phyloP scores from a whole-genome alignment of 2,329 filamentous ascomycete genomes.

The Waltergamsia citrina region DNA sequence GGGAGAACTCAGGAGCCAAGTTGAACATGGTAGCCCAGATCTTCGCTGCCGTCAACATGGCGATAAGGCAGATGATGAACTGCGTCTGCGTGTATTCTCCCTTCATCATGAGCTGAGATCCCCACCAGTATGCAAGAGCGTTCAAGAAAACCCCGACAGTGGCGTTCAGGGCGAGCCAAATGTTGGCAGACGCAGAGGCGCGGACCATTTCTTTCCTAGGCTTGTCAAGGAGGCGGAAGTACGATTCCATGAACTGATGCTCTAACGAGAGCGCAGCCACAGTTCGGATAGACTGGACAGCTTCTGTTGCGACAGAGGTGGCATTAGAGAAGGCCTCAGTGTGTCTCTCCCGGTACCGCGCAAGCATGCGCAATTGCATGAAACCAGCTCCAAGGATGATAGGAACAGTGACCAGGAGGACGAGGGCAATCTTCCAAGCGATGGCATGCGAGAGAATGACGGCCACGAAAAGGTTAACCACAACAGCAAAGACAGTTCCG shows the following conservation, averaged over 20 bases:
- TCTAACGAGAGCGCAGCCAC: conserved; percentile 37
- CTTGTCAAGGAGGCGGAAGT: conserved; percentile 20
- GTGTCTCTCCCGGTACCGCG: conserved; percentile 47
- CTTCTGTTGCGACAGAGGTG: conserved; percentile 52
- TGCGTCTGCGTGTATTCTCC: conserved; percentile 46
- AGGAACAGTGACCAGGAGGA: conserved; percentile 55
- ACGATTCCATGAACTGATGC: conserved; percentile 23
- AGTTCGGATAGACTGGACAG: conserved; percentile 51
- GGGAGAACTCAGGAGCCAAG: conserved; percentile 53
- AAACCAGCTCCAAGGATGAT: conserved; percentile 55
- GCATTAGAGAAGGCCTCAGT: conserved; percentile 50
- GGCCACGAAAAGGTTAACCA: conserved; percentile 53
- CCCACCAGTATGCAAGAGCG: conserved; percentile 60
- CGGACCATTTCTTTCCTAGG: conserved; percentile 26
- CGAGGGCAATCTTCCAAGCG: conserved; percentile 62
- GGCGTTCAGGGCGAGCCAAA: conserved; percentile 38
- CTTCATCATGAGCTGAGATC: conserved; percentile 47
- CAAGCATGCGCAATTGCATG: conserved; percentile 51
- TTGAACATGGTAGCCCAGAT: conserved; percentile 56
- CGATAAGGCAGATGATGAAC: conserved; percentile 54
- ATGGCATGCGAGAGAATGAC: conserved; percentile 57
- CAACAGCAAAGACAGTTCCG: conserved; percentile 53
- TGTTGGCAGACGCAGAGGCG: conserved; percentile 23
- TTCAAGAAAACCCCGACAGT: conserved; percentile 47
- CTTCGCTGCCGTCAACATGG: conserved; percentile 52